Base-by-base conservation (phyloP, 257 asterid species). In the Solanum sejunctum region DNA sequence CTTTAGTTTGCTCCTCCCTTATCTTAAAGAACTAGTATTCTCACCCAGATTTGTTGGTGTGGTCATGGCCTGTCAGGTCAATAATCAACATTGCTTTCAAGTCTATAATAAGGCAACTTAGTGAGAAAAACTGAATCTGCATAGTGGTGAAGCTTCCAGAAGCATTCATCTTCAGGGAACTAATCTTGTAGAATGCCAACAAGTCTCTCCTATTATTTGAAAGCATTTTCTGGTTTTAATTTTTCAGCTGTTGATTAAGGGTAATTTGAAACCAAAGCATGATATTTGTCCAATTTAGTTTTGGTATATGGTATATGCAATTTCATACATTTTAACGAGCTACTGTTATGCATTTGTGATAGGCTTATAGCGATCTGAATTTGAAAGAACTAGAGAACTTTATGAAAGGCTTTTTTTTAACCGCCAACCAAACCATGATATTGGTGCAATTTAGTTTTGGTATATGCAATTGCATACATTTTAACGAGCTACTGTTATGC, bases 351-450 rank as follows among this genome's bases (percentile, higher is more conserved):
- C 12, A 8, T 85, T 85, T 63, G 45, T 84, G 78, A 45, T 93
- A 96, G 99, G 98, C 97, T 61, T 97, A 97, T 83, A 95, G 98
- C 94, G 89, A 94, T 97, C 89, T 91, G 97, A 97, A 82, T 92
- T 87, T 66, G 98, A 91, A 84, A 92, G 94, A 86, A 92, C 99
- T 3, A 94, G 98, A 88, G 93, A 92, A 8, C 94, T 97, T 28
- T 97, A 95, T 56, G 99, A 95, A 91, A 90, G 97, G 91, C 98
- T 0, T 36, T 36, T 97, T 80, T 87, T 97, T 81, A 63, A 93
- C 87, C 95, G 99, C 80, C 5, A 36, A 36, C 41, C 55, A 26
- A 49, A 64, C 45, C 58, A 82, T 49, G 54, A 20, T 81, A 81
- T 39, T 26, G 9, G 47, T 58, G 43, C 61, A 82, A 43, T 64